Conservation (phyloP, 176 grass and related monocot species). For the Panicum miliaceum region DNA sequence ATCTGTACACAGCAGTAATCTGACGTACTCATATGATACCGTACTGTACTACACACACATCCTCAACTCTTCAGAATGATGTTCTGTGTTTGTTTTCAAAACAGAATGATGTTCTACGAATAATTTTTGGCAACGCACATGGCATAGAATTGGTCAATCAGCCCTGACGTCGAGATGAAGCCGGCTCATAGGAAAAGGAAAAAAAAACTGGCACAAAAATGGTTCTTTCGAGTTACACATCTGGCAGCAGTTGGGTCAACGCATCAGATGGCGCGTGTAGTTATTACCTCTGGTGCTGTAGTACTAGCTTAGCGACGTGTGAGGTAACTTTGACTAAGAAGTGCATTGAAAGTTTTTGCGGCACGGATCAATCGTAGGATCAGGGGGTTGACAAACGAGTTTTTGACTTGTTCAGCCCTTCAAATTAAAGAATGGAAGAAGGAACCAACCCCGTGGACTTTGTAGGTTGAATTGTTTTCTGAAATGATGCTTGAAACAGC, state of each 20-base stretch:
- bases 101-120: background rate
- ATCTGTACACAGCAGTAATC: no score
- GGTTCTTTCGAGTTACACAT: background rate
- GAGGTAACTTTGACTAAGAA: background rate
- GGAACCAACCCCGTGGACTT: background rate
- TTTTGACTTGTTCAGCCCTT: background rate
- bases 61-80: background rate
- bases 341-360: background rate
- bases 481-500: background rate
- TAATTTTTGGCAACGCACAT: background rate
- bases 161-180: background rate
- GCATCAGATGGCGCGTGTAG: background rate
- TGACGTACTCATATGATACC: no score
- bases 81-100: background rate
- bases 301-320: background rate
- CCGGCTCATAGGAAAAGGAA: background rate
- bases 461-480: background rate
- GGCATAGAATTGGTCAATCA: background rate
- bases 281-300: background rate
- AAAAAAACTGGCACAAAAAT: background rate
- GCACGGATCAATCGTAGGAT: background rate
- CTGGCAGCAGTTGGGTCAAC: background rate
- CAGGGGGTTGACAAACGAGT: background rate
- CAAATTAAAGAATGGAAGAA: background rate
- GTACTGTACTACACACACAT: background rate